Percentiles rank a stretch among this genome's conserved stretches.
Conservation (phyloP, 2,329 filamentous ascomycete species). For the Phoma sp. region DNA sequence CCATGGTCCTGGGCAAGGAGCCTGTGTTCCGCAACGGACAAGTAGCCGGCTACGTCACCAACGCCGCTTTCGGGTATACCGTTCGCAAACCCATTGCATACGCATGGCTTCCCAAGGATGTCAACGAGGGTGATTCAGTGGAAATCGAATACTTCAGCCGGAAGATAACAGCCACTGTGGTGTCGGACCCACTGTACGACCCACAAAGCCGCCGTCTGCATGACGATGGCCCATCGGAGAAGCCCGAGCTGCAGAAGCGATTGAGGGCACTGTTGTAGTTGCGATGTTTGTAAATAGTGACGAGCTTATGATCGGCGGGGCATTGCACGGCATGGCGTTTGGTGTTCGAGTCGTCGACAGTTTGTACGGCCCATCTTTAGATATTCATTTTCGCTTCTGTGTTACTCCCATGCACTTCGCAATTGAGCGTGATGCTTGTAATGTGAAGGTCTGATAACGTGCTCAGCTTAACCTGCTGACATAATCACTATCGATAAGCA, state of each 20-base stretch:
- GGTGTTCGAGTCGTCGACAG: background rate
- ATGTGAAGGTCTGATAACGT: background rate
- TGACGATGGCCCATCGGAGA: conserved; percentile 27
- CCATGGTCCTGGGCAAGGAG: conserved; percentile 68
- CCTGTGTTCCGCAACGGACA: conserved; percentile 62
- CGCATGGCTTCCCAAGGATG: conserved; percentile 60
- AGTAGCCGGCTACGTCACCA: conserved; percentile 66
- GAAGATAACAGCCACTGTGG: conserved; percentile 62
- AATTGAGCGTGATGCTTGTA: background rate
- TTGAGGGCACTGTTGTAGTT: conserved; percentile 32
- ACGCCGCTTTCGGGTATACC: conserved; percentile 67
- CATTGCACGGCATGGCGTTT: conserved; percentile 11
- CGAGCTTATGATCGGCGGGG: conserved; percentile 21
- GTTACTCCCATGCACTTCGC: background rate
- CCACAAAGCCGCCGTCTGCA: conserved; percentile 50
- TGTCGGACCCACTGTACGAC: conserved; percentile 59
- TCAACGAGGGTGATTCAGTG: conserved; percentile 59
- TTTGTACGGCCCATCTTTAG: background rate
- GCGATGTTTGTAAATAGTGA: conserved; percentile 12
- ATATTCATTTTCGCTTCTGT: background rate
- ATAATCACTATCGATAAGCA: background rate
- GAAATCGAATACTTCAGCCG: conserved; percentile 70
- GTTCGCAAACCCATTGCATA: conserved; percentile 67
- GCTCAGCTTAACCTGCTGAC: no score
- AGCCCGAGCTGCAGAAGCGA: conserved; percentile 31